Evolutionary conservation across 139 green algal genomes (phyloP).

Genomic region (Coccomyxa sp.): DNA sequence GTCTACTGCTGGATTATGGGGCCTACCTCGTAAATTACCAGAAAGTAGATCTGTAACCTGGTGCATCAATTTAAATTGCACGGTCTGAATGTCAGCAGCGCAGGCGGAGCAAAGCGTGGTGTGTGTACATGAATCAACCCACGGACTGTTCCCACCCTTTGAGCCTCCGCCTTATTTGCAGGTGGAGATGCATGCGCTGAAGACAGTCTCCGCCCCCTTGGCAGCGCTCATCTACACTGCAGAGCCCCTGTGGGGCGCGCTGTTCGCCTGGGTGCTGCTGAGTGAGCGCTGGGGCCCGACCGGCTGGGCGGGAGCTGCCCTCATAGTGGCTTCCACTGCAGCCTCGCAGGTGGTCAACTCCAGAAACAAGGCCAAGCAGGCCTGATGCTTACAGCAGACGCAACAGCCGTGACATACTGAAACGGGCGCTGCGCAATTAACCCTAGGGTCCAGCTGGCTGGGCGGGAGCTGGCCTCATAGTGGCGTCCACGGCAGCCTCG

Average conservation of each 20-base stretch:
- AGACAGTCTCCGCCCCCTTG: constrained; percentile 28
- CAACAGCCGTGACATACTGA: background rate
- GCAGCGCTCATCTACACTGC: constrained; percentile 62
- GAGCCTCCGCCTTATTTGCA: background rate
- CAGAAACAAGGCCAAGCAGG: background rate
- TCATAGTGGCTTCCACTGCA: constrained; percentile 34
- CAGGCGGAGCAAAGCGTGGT: background rate
- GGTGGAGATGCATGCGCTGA: background rate
- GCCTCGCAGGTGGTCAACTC: constrained; percentile 2
- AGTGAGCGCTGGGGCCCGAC: constrained; percentile 43
- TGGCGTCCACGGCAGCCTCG: background rate
- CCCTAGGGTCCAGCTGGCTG: no score
- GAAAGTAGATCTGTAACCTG: no score
- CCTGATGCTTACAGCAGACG: background rate
- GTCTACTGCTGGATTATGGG: background rate
- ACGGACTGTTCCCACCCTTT: background rate
- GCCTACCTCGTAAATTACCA: no score
- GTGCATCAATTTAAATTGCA: no score
- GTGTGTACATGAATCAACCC: background rate
- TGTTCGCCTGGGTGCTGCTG: constrained; percentile 49
- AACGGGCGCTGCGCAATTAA: background rate
- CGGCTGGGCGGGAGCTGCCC: constrained; percentile 43
- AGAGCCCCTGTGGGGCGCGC: constrained; percentile 59
- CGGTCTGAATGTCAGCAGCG: no score
- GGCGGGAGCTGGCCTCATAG: background rate